Base-by-base conservation (phyloP, 768 basidiomycete species). In the Collybia mongolica region DNA sequence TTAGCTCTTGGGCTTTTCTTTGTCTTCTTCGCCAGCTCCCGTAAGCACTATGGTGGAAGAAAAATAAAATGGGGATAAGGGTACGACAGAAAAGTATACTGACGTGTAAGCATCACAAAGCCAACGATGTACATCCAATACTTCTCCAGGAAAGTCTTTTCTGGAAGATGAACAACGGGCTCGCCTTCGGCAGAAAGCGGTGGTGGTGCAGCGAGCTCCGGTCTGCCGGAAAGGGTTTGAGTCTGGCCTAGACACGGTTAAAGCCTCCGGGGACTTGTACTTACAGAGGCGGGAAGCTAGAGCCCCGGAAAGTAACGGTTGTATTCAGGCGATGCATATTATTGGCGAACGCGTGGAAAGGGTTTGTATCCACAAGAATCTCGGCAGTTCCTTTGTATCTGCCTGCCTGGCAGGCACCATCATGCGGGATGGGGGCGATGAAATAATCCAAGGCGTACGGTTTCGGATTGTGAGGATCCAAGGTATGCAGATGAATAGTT, bases 41-140 rank as follows among this genome's bases (percentile, higher is more conserved):
- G 65, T 64, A 7, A 68, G 56, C 7, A 75, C 59, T 62, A 28
- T 24, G 15, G 38, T 22, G 11, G 38, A 28, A 29, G 22, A 23
- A 32, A 9, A 6, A 32, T 49, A 17, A 49, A 28, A 39, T 11
- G 50, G 36, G 48, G 38, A 3, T 2, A 35, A 26, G 19, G 36
- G 11, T 19, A 32, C 8, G 36, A 37, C 35, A 8, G 12, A 29
- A 23, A 24, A 46, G 48, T 20, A 17, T 35, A 78, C 84, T 66
- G 61, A 89, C 86, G 46, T 15, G 88, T 60, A 39, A 83, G 79
- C 15, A 87, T 60, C 8, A 86, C 65, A 39, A 80, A 65, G 2
- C 82, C 75, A 37, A 76, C 70, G 32, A 91, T 79, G 59, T 93
- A 93, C 66, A 93, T 73, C 93, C 93, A 95, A 66, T 95, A 95